A percentile compares a stretch with the other conserved stretches of the same genome.
These are phyloP conservation scores for Aspergillus heteromorphus DNA, from an alignment of 495 filamentous ascomycete genomes.

Conservation along the genomic window DNA sequence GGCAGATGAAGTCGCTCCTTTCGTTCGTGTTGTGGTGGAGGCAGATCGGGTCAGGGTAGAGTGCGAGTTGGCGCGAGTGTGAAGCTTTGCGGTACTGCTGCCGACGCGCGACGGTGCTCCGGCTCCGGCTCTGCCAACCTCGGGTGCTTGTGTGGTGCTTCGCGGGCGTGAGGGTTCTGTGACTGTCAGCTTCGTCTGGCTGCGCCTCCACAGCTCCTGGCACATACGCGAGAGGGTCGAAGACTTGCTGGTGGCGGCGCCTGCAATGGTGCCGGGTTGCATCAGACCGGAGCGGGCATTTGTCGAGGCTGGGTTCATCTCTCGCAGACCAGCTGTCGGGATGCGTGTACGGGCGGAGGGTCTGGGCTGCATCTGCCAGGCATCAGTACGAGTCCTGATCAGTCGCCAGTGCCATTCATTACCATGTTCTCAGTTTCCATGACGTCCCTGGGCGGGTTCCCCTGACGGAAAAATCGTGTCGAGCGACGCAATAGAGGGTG, in stretches of 20 bases:
- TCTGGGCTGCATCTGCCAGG: slow-evolving; percentile 24
- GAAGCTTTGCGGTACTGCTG: slow-evolving; percentile 34
- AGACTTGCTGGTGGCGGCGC: slow-evolving; percentile 34
- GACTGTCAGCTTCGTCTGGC: slow-evolving; percentile 31
- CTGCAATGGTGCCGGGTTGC: slow-evolving; percentile 44
- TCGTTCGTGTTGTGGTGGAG: slow-evolving; percentile 47
- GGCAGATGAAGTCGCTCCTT: slow-evolving; percentile 50
- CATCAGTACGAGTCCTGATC: neutral
- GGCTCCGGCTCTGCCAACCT: slow-evolving; percentile 32
- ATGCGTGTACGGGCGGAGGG: slow-evolving; percentile 30
- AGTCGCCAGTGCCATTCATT: slow-evolving; percentile 5
- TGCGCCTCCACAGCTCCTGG: neutral
- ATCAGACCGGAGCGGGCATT: slow-evolving; percentile 58
- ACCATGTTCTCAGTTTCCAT: slow-evolving; percentile 40
- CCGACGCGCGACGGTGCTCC: slow-evolving; percentile 23
- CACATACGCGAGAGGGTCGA: slow-evolving; percentile 30
- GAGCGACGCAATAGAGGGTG: neutral
- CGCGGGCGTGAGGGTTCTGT: slow-evolving; percentile 54
- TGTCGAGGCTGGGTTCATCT: slow-evolving; percentile 60
- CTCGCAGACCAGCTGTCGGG: slow-evolving; percentile 37
- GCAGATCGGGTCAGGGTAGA: slow-evolving; percentile 38
- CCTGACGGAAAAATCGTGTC: neutral
- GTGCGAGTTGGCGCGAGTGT: slow-evolving; percentile 37
- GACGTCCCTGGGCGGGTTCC: neutral
- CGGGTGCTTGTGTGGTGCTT: slow-evolving; percentile 44